These are phyloP conservation scores for Erythrophleum fordii DNA, from an alignment of 306 rosid species.

Conservation along the genomic window DNA sequence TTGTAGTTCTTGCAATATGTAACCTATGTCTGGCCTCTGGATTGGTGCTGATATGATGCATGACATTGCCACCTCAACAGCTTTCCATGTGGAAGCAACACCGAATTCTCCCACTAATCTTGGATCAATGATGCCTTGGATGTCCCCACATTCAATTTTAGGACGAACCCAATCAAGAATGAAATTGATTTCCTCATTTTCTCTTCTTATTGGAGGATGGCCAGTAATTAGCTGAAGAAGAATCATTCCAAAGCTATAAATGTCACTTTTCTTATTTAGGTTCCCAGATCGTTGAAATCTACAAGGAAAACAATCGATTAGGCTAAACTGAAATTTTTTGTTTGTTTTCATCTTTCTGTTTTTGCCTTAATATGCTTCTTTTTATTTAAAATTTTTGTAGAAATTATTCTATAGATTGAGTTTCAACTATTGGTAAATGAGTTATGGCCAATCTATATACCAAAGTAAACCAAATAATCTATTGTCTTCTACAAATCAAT, in stretches of 20 bases:
- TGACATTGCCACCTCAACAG: not conserved
- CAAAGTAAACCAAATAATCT: too few species aligned
- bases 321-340: not conserved
- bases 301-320: not conserved
- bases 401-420: not conserved
- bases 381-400: too few species aligned
- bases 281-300: not conserved
- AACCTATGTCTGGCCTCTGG: not conserved
- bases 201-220: not conserved
- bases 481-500: too few species aligned
- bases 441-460: too few species aligned
- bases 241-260: slow-evolving; percentile 1
- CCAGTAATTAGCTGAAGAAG: not conserved
- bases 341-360: too few species aligned
- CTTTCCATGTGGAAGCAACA: not conserved
- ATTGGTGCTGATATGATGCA: not conserved
- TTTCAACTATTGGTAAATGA: too few species aligned
- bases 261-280: not conserved
- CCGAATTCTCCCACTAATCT: not conserved
- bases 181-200: not conserved
- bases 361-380: too few species aligned
- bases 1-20: not conserved
- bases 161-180: slow-evolving; percentile 1
- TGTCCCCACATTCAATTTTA: not conserved
- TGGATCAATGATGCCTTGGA: not conserved